Evolutionary conservation across 805 yeast genomes (phyloP), one percentile per base, ranked within the genome.

Genomic region (Candida schatavii): DNA sequence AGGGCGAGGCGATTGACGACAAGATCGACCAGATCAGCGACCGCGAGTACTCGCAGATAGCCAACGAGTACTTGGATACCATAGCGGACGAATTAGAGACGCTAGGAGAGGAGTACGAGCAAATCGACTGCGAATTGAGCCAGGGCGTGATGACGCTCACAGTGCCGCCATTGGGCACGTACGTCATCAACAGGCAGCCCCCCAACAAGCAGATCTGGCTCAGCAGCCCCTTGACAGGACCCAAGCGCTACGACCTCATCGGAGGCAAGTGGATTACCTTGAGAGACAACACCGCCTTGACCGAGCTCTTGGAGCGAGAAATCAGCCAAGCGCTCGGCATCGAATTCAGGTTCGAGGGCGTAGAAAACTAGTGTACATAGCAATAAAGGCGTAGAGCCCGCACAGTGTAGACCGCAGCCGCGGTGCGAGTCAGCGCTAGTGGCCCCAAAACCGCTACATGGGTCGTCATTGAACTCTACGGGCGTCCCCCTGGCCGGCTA

Each of bases 131-230:
- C 44, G 88, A 93, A 64, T 75, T 85, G 55, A 67, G 86, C 51
- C 91, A 85, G 49, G 99, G 99, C 5, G 97, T 93, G 6, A 62
- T 93, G 64, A 81, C 91, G 1, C 60, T 93, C 43, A 78, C 72
- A 5, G 53, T 86, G 14, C 87, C 91, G 3, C 77, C 81, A 1
- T 68, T 71, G 14, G 98, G 97, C 1, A 77, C 90, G 0, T 93
- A 93, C 58, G 96, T 93, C 22, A 83, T 93, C 57, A 93, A 93
- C 68, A 91, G 89, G 57, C 98, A 93, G 64, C 99, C 99, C 1
- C 97, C 99, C 3, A 93, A 89, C 65, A 85, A 87, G 64, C 99
- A 93, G 61, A 84, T 93, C 23, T 93, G 99, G 99, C 73, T 91
- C 40, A 80, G 95, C 45, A 85, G 96, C 34, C 99, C 99, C 0